Evolutionary conservation across 1,284 basidiomycete genomes (phyloP).

Genomic region (Fistulinella cinereoalba): DNA sequence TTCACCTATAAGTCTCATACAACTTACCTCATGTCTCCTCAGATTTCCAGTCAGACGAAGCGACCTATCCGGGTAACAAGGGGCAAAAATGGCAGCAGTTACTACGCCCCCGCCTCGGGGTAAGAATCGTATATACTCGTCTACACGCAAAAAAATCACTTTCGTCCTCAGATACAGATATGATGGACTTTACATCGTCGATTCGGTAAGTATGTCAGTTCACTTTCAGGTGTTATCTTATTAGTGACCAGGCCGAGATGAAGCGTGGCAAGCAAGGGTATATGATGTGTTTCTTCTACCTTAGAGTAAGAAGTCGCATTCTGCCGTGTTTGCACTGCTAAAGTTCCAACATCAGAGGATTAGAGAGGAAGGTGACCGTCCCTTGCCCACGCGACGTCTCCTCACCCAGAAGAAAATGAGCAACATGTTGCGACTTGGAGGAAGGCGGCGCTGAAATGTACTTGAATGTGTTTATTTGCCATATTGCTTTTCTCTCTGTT

Average conservation of each 20-base stretch:
- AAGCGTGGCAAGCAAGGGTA: conserved; percentile 17
- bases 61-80: conserved; percentile 43
- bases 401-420: conserved; percentile 13
- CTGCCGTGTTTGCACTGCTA: neutral
- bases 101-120: conserved; percentile 37
- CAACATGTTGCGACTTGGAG: too few species aligned
- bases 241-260: conserved; percentile 15
- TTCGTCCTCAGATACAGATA: conserved; percentile 40
- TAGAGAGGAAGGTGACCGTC: conserved; percentile 16
- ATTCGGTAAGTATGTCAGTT: conserved; percentile 16
- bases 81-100: conserved; percentile 25
- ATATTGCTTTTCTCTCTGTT: conserved; percentile 10
- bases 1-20: neutral
- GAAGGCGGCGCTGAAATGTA: too few species aligned
- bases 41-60: conserved; percentile 34
- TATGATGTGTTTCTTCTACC: conserved; percentile 32
- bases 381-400: conserved; percentile 23
- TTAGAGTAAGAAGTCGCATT: conserved; percentile 17
- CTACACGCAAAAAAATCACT: neutral
- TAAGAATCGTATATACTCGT: conserved; percentile 15
- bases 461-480: neutral
- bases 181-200: conserved; percentile 45
- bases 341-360: conserved; percentile 19
- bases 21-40: neutral
- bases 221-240: conserved; percentile 1